Conservation (phyloP, 2,329 filamentous ascomycete species). For the Fusarium albosuccineum region DNA sequence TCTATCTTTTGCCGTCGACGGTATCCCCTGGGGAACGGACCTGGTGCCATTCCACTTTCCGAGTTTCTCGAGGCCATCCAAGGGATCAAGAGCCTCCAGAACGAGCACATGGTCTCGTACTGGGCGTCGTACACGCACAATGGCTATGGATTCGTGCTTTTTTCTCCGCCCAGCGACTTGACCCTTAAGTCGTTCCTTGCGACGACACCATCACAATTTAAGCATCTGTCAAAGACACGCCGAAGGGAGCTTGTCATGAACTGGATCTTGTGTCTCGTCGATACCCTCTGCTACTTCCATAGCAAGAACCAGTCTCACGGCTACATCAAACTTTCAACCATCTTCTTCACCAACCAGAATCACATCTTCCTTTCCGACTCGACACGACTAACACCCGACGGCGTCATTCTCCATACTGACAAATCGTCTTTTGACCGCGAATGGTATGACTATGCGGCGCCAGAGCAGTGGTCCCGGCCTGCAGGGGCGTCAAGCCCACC, state of each 20-base stretch:
- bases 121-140: slow-evolving; percentile 79
- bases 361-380: slow-evolving; percentile 77
- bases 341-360: slow-evolving; percentile 75
- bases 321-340: slow-evolving; percentile 77
- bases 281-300: slow-evolving; percentile 77
- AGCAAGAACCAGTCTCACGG: slow-evolving; percentile 73
- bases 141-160: slow-evolving; percentile 73
- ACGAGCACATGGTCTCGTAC: slow-evolving; percentile 77
- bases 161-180: slow-evolving; percentile 75
- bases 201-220: slow-evolving; percentile 71
- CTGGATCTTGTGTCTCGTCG: slow-evolving; percentile 80
- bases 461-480: slow-evolving; percentile 71
- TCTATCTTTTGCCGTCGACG: slow-evolving; percentile 69
- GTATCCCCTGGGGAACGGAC: slow-evolving; percentile 62
- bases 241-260: slow-evolving; percentile 73
- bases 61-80: slow-evolving; percentile 74
- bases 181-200: slow-evolving; percentile 76
- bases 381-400: slow-evolving; percentile 60
- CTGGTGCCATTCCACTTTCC: slow-evolving; percentile 60
- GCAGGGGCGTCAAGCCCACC: slow-evolving; percentile 51
- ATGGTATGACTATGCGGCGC: slow-evolving; percentile 78
- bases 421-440: slow-evolving; percentile 73
- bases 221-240: slow-evolving; percentile 71
- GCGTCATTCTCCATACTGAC: slow-evolving; percentile 57
- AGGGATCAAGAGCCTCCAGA: slow-evolving; percentile 69